phyloP scores from a whole-genome alignment of 2,329 filamentous ascomycete genomes.

The Monosporascus sp. region DNA sequence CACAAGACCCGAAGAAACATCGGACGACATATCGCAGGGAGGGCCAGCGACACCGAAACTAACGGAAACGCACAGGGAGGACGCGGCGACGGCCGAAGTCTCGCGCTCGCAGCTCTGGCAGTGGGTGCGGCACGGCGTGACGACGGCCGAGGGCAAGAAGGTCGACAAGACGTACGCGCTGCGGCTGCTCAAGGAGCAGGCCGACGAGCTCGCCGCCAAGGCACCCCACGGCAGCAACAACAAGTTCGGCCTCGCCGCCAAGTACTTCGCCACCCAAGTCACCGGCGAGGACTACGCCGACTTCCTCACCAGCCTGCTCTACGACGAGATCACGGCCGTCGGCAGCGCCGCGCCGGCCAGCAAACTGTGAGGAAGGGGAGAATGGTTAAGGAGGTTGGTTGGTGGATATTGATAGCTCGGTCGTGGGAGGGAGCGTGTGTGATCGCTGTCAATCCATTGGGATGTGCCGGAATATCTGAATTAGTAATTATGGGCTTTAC shows the following conservation, averaged over 20 bases:
- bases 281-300: constrained; percentile 97
- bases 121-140: constrained; percentile 73
- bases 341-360: constrained; percentile 26
- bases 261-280: constrained; percentile 90
- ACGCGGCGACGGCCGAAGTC: constrained; percentile 94
- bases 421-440: too few species aligned
- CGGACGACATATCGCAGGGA: too few species aligned
- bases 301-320: constrained; percentile 66
- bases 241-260: constrained; percentile 84
- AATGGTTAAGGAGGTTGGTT: background rate
- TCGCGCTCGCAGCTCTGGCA: constrained; percentile 95
- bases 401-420: background rate
- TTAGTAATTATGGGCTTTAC: too few species aligned
- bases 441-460: too few species aligned
- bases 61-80: constrained; percentile 54
- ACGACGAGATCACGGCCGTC: constrained; percentile 30
- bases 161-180: constrained; percentile 91
- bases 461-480: too few species aligned
- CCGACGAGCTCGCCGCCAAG: constrained; percentile 67
- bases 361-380: constrained; percentile 19
- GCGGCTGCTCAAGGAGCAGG: constrained; percentile 79
- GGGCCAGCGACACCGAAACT: background rate
- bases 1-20: background rate
- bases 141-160: constrained; percentile 81
- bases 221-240: constrained; percentile 88